Evolutionary conservation across 495 filamentous ascomycete species (phyloP), one percentile per base, ranked within the genome.

Genomic region (Hypoxylon lienhwacheense): DNA sequence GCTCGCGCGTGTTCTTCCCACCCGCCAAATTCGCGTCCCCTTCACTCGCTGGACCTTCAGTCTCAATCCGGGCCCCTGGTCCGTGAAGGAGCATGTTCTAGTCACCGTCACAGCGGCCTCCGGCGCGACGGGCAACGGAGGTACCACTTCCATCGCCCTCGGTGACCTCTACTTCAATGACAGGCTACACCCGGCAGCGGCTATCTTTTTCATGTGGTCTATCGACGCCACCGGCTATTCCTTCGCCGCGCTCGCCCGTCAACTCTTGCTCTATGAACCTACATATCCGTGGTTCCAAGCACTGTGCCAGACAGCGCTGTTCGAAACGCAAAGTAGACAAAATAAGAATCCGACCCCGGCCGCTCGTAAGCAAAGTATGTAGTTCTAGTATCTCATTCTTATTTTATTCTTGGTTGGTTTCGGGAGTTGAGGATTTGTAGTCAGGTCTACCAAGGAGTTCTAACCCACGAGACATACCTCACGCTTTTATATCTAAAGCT

Each of bases 181-280:
- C 15, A 65, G 61, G 16, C 69, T 82, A 39, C 70, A 80, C 33
- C 73, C 75, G 0, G 77, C 76, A 0, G 72, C 78, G 1, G 72
- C 72, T 5, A 72, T 81, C 37, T 80, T 80, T 61, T 82, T 82
- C 64, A 83, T 83, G 79, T 75, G 73, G 64, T 73, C 76, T 0
- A 79, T 81, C 36, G 74, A 79, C 17, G 80, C 75, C 63, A 76
- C 72, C 2, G 80, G 80, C 33, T 82, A 82, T 42, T 72, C 75
- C 1, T 81, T 79, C 59, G 79, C 79, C 16, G 78, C 77, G 5
- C 63, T 82, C 25, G 77, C 77, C 4, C 71, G 77, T 8, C 73
- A 81, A 49, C 19, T 82, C 16, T 58, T 81, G 15, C 57, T 83
- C n/a, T 78, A 81, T 37, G 77, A 82, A 51, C 77, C 78, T 0